Percentiles rank a stretch among this genome's conserved stretches.
These are phyloP conservation scores for Plantago elongata DNA, from an alignment of 257 asterid species.

Conservation along the genomic window DNA sequence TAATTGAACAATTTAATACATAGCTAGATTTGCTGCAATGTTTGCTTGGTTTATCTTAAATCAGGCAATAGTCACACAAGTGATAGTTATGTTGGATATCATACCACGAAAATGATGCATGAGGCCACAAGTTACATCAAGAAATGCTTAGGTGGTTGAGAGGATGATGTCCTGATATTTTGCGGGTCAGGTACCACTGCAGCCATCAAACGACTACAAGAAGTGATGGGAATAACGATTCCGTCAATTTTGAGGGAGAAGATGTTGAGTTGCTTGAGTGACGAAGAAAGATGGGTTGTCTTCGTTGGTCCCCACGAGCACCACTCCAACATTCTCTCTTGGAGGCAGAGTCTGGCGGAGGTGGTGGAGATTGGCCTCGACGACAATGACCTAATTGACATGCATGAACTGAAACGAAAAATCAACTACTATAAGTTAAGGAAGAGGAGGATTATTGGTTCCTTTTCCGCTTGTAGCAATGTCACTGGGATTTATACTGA, in stretches of 20 bases:
- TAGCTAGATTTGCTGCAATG: background rate
- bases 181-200: slow-evolving; percentile 76
- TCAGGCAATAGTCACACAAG: slow-evolving; percentile 62
- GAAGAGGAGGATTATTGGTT: slow-evolving; percentile 54
- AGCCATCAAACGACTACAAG: slow-evolving; percentile 67
- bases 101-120: slow-evolving; percentile 42
- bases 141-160: slow-evolving; percentile 59
- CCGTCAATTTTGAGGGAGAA: slow-evolving; percentile 48
- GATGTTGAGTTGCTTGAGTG: slow-evolving; percentile 25
- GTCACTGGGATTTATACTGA: slow-evolving; percentile 58
- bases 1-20: background rate
- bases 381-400: slow-evolving; percentile 39
- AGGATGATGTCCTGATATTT: slow-evolving; percentile 40
- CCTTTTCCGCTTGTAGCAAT: slow-evolving; percentile 80
- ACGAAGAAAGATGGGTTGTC: slow-evolving; percentile 57
- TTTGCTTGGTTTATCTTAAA: too few relatives aligned
- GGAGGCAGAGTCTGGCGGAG: slow-evolving; percentile 74
- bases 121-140: slow-evolving; percentile 48
- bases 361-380: slow-evolving; percentile 68
- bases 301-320: slow-evolving; percentile 73
- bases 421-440: slow-evolving; percentile 27
- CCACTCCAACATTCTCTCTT: slow-evolving; percentile 69
- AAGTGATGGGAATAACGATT: slow-evolving; percentile 56
- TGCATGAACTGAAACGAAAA: slow-evolving; percentile 36
- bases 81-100: slow-evolving; percentile 53